Conservation (phyloP, 768 basidiomycete species). For the Termitomyces sp. region DNA sequence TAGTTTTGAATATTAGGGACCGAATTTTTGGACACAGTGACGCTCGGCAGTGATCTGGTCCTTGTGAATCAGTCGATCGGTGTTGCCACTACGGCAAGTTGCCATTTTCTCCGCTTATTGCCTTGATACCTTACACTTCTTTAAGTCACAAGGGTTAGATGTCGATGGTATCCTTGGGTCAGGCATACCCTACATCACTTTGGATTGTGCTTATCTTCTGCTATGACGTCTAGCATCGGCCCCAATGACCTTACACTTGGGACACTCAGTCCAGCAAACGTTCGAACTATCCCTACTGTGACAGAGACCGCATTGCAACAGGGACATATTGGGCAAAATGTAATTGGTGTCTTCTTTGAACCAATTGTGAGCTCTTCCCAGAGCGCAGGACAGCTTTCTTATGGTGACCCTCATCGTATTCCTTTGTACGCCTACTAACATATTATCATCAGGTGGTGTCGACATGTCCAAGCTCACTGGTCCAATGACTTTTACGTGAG, state of each 20-base stretch:
- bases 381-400: conserved; percentile 49
- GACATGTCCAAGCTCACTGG: conserved; percentile 31
- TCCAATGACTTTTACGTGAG: conserved; percentile 35
- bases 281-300: conserved; percentile 41
- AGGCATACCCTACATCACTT: conserved; percentile 7
- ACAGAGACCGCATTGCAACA: conserved; percentile 44
- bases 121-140: neutral
- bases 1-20: conserved; percentile 23
- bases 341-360: conserved; percentile 46
- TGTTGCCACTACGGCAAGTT: conserved; percentile 35
- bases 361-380: conserved; percentile 31
- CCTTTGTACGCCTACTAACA: neutral
- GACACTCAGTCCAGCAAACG: conserved; percentile 23
- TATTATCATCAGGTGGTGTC: neutral
- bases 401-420: conserved; percentile 37
- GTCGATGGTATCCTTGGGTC: conserved; percentile 66
- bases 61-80: conserved; percentile 60
- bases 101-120: neutral
- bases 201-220: neutral
- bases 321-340: conserved; percentile 30
- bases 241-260: conserved; percentile 48
- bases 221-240: conserved; percentile 41
- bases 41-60: conserved; percentile 40
- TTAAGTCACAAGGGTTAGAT: conserved; percentile 36
- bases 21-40: conserved; percentile 49